Evolutionary conservation across 2,329 filamentous ascomycete species (phyloP).

Genomic region (Pestalotiopsis sp.): DNA sequence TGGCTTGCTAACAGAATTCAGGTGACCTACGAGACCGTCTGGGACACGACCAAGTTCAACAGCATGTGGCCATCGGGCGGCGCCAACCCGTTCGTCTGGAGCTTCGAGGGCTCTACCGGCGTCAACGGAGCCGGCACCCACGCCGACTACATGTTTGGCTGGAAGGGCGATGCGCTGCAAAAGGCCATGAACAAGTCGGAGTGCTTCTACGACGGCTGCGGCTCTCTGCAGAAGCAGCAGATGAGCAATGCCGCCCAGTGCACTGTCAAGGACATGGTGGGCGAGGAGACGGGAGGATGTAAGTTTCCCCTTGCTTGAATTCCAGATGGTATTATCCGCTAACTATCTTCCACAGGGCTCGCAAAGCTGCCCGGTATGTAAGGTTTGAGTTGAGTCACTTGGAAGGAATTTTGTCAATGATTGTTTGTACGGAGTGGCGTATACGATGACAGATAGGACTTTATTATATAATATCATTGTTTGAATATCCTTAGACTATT

Average conservation of each 20-base stretch:
- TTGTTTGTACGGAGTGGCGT: too few species aligned
- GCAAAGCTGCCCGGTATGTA: background rate
- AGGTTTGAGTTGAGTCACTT: background rate
- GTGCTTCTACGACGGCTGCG: conserved; percentile 35
- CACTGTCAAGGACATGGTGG: conserved; percentile 23
- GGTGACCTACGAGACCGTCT: conserved; percentile 46
- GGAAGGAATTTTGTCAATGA: background rate
- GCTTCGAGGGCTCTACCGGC: conserved; percentile 29
- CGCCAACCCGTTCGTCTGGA: conserved; percentile 32
- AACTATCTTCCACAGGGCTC: background rate
- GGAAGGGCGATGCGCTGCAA: conserved; percentile 35
- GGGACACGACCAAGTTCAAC: conserved; percentile 43
- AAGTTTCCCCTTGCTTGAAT: conserved; percentile 11
- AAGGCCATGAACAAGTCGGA: conserved; percentile 34
- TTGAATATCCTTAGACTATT: too few species aligned
- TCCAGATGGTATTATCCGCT: background rate
- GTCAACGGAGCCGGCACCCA: conserved; percentile 38
- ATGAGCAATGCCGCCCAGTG: conserved; percentile 30
- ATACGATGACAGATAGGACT: background rate
- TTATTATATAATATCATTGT: background rate
- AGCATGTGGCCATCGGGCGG: conserved; percentile 38
- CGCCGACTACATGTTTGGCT: conserved; percentile 43
- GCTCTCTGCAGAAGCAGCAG: conserved; percentile 30
- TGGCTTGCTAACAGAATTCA: background rate
- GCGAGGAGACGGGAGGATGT: conserved; percentile 32